Percentiles rank a stretch among this genome's conserved stretches.
Conservation (phyloP, 2,329 filamentous ascomycete species). For the Plenodomus biglobosus region DNA sequence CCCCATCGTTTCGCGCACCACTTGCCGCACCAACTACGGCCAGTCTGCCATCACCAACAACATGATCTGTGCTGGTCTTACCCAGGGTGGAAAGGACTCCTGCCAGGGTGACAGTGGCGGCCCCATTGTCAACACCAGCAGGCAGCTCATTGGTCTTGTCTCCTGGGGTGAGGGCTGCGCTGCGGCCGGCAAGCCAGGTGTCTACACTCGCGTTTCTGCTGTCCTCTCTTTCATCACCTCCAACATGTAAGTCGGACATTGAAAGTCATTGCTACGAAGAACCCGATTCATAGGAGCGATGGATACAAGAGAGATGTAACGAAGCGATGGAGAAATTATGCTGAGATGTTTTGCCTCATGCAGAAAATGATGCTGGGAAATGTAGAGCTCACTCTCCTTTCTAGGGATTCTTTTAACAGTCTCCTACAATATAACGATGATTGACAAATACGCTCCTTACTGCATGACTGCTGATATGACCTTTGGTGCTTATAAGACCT, state of each 20-base stretch:
- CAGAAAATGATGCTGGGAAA: not conserved
- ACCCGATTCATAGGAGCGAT: not conserved
- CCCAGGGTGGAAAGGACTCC: constrained; percentile 33
- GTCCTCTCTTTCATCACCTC: constrained; percentile 21
- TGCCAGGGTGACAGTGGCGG: constrained; percentile 39
- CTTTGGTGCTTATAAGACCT: too few species aligned
- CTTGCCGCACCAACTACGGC: constrained; percentile 24
- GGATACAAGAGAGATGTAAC: not conserved
- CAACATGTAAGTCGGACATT: not conserved
- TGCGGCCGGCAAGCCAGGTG: constrained; percentile 23
- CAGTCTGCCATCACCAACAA: constrained; percentile 20
- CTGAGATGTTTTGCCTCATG: not conserved
- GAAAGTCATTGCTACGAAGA: too few species aligned
- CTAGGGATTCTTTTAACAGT: not conserved
- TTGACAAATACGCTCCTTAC: too few species aligned
- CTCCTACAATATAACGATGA: too few species aligned
- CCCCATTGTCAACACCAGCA: constrained; percentile 22
- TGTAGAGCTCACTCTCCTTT: not conserved
- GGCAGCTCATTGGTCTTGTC: constrained; percentile 9
- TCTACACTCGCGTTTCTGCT: constrained; percentile 24
- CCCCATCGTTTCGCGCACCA: constrained; percentile 29
- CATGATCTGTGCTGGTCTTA: constrained; percentile 34
- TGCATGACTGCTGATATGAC: too few species aligned
- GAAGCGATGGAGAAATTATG: not conserved
- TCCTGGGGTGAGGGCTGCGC: constrained; percentile 25